phyloP scores from a whole-genome alignment of 176 grass and related monocot species.

The Paspalum vaginatum region DNA sequence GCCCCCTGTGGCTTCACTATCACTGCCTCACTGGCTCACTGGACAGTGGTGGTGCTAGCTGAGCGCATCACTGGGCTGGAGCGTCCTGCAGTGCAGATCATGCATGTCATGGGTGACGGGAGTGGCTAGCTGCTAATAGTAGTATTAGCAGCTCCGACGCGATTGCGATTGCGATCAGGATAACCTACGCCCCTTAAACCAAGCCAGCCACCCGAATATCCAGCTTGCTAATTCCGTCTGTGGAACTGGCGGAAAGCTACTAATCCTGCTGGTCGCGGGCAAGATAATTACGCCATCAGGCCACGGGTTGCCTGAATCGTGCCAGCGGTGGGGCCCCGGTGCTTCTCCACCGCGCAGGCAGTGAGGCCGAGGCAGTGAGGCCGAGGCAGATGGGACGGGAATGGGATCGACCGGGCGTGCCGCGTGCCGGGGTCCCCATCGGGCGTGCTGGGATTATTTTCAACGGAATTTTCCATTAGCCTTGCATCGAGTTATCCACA shows the following conservation, averaged over 20 bases:
- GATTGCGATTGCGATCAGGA: conserved; percentile 28
- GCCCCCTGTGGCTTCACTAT: background rate
- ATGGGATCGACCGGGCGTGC: too few species aligned
- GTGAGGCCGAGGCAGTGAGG: too few species aligned
- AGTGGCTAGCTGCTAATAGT: background rate
- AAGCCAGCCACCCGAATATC: conserved; percentile 28
- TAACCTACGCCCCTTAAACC: conserved; percentile 34
- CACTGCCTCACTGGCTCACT: background rate
- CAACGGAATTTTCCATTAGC: too few species aligned
- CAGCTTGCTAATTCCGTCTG: conserved; percentile 39
- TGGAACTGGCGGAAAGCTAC: conserved; percentile 29
- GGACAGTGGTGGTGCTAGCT: background rate
- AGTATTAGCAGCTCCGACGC: background rate
- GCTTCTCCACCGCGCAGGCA: conserved; percentile 23
- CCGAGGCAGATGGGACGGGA: too few species aligned
- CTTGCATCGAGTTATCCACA: too few species aligned
- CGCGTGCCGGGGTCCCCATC: too few species aligned
- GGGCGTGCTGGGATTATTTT: too few species aligned
- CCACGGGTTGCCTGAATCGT: conserved; percentile 43
- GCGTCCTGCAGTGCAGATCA: background rate
- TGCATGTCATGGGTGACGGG: background rate
- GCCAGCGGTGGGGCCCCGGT: conserved; percentile 21
- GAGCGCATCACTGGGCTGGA: background rate
- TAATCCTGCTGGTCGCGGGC: conserved; percentile 12
- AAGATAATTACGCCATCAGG: conserved; percentile 37